Percentiles rank a stretch among this genome's conserved stretches.
These are phyloP conservation scores for Scortechinia acanthostroma DNA, from an alignment of 2,329 filamentous ascomycete genomes.

Conservation along the genomic window DNA sequence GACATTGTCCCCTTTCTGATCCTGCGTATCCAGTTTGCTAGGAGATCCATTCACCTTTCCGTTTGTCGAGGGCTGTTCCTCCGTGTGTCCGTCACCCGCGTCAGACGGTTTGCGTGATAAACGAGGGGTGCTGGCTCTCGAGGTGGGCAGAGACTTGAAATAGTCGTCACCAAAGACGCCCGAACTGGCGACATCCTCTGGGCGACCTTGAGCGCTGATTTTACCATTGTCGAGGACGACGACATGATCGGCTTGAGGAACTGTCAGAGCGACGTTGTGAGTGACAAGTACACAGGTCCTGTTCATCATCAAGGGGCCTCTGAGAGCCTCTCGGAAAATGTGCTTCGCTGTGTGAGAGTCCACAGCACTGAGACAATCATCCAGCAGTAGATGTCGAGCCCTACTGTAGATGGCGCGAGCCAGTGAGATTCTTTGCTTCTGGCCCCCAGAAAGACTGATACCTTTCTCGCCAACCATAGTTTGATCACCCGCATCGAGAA, in stretches of 20 bases:
- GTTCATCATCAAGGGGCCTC: conserved; percentile 52
- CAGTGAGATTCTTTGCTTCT: conserved; percentile 70
- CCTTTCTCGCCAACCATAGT: conserved; percentile 71
- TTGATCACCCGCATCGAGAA: conserved; percentile 64
- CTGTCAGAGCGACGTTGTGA: conserved; percentile 51
- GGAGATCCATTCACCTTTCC: background rate
- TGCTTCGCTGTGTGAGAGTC: conserved; percentile 66
- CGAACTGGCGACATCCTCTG: conserved; percentile 48
- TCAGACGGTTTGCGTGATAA: conserved; percentile 41
- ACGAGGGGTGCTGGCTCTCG: conserved; percentile 38
- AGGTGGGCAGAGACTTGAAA: conserved; percentile 33
- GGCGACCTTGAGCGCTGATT: conserved; percentile 42
- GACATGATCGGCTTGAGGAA: conserved; percentile 47
- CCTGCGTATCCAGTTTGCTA: background rate
- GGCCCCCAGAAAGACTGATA: conserved; percentile 67
- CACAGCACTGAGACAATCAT: conserved; percentile 69
- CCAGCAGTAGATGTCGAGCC: conserved; percentile 62
- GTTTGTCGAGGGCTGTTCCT: background rate
- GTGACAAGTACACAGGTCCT: conserved; percentile 61
- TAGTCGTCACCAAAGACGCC: conserved; percentile 51
- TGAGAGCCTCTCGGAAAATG: conserved; percentile 59
- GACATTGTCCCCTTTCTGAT: conserved; percentile 10
- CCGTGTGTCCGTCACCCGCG: conserved; percentile 11
- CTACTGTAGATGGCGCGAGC: conserved; percentile 68
- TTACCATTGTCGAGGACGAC: conserved; percentile 56